A percentile compares a stretch with the other conserved stretches of the same genome.
Conservation (phyloP, 371 early-diverging fungal species). For the Dichotomocladium elegans region DNA sequence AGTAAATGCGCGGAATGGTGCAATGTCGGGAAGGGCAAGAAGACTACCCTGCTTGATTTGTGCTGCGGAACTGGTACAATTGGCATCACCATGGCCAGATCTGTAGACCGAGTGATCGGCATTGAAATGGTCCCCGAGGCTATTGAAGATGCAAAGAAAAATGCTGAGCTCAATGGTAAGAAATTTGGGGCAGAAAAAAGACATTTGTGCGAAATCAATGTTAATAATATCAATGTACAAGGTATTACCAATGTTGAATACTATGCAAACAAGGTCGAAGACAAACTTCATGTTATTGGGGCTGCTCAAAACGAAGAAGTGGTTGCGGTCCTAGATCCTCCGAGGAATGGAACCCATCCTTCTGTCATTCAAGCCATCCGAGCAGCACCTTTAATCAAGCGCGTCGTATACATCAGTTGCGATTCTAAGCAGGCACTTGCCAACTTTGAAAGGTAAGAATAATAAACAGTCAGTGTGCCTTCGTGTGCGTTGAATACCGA, state of each 20-base stretch:
- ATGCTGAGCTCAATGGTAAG: slow-evolving; percentile 65
- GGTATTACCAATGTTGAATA: slow-evolving; percentile 55
- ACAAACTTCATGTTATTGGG: slow-evolving; percentile 47
- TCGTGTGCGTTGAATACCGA: too few species aligned
- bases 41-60: slow-evolving; percentile 64
- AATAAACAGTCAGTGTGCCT: neutral
- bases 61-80: slow-evolving; percentile 93
- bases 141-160: slow-evolving; percentile 71
- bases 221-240: slow-evolving; percentile 1
- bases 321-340: slow-evolving; percentile 78
- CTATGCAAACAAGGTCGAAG: slow-evolving; percentile 64
- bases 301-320: slow-evolving; percentile 30
- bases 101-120: slow-evolving; percentile 70
- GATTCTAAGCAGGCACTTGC: slow-evolving; percentile 58
- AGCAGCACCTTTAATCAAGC: slow-evolving; percentile 46
- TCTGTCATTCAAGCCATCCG: slow-evolving; percentile 67
- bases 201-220: neutral
- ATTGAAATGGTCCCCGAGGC: slow-evolving; percentile 74
- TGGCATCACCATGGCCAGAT: slow-evolving; percentile 74
- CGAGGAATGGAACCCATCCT: slow-evolving; percentile 68
- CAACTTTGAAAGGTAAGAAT: slow-evolving; percentile 67
- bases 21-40: slow-evolving; percentile 30
- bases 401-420: slow-evolving; percentile 76
- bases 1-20: slow-evolving; percentile 44
- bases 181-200: neutral